These are phyloP conservation scores for Fusarium solani-melongenae DNA, from an alignment of 2,329 filamentous ascomycete species.

Conservation along the genomic window DNA sequence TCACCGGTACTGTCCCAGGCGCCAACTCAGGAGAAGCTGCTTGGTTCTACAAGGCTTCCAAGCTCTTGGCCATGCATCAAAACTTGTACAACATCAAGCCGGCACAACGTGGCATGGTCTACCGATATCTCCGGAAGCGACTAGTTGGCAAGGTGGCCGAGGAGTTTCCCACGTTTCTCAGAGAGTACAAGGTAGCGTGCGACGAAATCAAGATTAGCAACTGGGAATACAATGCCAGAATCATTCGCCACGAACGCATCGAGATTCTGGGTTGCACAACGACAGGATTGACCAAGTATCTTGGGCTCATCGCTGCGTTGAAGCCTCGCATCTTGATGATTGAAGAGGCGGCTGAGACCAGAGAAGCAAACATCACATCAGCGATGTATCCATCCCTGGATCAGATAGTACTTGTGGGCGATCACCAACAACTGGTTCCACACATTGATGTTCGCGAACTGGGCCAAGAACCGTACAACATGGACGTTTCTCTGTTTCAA, in stretches of 20 bases:
- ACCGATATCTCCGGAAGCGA: constrained; percentile 69
- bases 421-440: constrained; percentile 82
- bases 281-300: constrained; percentile 84
- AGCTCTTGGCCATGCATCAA: constrained; percentile 29
- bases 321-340: constrained; percentile 77
- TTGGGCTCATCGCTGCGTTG: constrained; percentile 73
- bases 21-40: constrained; percentile 5
- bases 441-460: constrained; percentile 72
- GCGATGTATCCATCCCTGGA: constrained; percentile 63
- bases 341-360: constrained; percentile 83
- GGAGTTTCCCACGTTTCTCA: constrained; percentile 61
- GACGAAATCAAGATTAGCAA: constrained; percentile 65
- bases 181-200: constrained; percentile 61
- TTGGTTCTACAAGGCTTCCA: constrained; percentile 28
- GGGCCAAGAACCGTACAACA: constrained; percentile 68
- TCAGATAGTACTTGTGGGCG: constrained; percentile 73
- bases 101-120: constrained; percentile 70
- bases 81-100: constrained; percentile 72
- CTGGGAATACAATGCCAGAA: constrained; percentile 66
- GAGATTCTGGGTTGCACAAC: constrained; percentile 76
- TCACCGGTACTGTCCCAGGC: constrained; percentile 25
- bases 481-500: constrained; percentile 84
- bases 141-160: constrained; percentile 60
- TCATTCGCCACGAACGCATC: constrained; percentile 51
- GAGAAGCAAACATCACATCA: constrained; percentile 69